Evolutionary conservation across 352 stramenopile species (phyloP).

Genomic region (Globisporangium ultimum): DNA sequence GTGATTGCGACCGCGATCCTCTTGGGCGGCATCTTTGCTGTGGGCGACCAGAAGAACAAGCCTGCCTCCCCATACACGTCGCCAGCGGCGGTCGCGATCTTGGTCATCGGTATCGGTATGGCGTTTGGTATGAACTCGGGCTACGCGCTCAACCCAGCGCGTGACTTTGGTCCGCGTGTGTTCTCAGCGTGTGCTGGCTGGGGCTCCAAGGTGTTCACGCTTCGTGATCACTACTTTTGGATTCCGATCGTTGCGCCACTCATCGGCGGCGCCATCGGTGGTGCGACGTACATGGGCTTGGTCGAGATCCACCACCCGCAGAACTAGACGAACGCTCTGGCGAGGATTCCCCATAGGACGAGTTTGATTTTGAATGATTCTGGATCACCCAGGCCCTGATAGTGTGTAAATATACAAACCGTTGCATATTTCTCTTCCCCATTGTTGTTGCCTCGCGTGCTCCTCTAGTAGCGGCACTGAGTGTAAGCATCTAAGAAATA

Average conservation of each 20-base stretch:
- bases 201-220: constrained; percentile 39
- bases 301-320: constrained; percentile 36
- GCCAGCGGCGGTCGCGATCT: constrained; percentile 36
- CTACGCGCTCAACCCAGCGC: constrained; percentile 50
- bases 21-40: constrained; percentile 46
- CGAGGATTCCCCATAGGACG: too few relatives aligned
- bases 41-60: constrained; percentile 52
- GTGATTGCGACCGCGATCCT: constrained; percentile 57
- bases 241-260: constrained; percentile 44
- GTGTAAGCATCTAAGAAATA: too few relatives aligned
- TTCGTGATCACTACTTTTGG: constrained; percentile 52
- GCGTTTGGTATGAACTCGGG: constrained; percentile 70
- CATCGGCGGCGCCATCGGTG: constrained; percentile 29
- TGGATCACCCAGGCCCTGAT: too few relatives aligned
- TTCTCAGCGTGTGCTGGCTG: constrained; percentile 39
- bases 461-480: too few relatives aligned
- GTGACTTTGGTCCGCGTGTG: constrained; percentile 35
- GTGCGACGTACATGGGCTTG: constrained; percentile 27
- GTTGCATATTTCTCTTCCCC: too few relatives aligned
- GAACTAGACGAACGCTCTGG: constrained; percentile 3
- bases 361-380: too few relatives aligned
- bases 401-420: too few relatives aligned
- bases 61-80: constrained; percentile 37
- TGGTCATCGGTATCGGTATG: constrained; percentile 64
- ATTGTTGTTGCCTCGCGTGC: too few relatives aligned